These are phyloP conservation scores for Mentha longifolia DNA, from an alignment of 257 asterid genomes.

Conservation along the genomic window DNA sequence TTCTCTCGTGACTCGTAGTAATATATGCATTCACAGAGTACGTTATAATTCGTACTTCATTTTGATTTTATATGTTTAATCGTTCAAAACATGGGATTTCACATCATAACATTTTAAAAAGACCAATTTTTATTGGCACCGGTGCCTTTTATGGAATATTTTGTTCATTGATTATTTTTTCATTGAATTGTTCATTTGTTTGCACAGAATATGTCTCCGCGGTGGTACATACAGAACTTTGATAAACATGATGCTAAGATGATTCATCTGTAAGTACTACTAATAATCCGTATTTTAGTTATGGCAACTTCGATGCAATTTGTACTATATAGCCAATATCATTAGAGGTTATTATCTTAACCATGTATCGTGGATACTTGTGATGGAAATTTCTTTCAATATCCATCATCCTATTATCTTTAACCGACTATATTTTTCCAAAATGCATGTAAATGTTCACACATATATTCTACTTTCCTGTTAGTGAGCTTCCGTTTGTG, in stretches of 20 bases:
- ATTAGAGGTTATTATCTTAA: slow-evolving; percentile 2
- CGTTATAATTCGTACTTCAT: slow-evolving; percentile 22
- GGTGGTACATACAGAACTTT: slow-evolving; percentile 84
- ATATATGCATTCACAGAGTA: slow-evolving; percentile 94
- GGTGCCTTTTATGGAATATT: slow-evolving; percentile 21
- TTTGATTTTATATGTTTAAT: not conserved
- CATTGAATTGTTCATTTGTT: slow-evolving; percentile 31
- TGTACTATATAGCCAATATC: not conserved
- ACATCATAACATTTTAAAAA: no score
- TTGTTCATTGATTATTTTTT: slow-evolving; percentile 19
- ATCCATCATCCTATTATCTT: not conserved
- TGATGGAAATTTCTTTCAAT: slow-evolving; percentile 3
- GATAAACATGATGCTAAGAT: slow-evolving; percentile 60
- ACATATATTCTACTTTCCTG: not conserved
- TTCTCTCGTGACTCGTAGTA: slow-evolving; percentile 74
- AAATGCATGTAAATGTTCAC: slow-evolving; percentile 15
- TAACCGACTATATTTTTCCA: not conserved
- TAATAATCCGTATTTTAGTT: slow-evolving; percentile 1
- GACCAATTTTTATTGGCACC: not conserved
- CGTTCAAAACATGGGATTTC: not conserved
- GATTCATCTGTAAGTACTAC: slow-evolving; percentile 90
- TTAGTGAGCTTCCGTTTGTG: not conserved
- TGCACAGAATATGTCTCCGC: slow-evolving; percentile 75
- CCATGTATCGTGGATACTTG: not conserved
- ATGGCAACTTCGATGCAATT: not conserved